Conservation (phyloP, 2,329 filamentous ascomycete species). For the Cladorrhinum sp. region DNA sequence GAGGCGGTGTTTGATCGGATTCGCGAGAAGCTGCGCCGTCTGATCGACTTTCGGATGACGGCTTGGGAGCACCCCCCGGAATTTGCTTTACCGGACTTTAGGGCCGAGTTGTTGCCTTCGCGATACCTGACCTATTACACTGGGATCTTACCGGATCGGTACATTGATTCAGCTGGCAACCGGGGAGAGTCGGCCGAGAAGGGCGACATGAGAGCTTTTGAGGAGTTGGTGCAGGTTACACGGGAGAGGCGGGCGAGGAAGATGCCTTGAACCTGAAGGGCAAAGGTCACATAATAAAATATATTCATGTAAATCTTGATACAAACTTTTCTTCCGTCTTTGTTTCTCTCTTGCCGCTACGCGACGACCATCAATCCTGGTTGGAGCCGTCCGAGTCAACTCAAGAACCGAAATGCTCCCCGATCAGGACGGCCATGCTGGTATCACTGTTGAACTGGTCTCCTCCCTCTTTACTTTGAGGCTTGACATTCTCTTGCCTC, state of each 20-base stretch:
- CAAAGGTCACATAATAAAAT: too few relatives aligned
- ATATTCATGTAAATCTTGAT: too few relatives aligned
- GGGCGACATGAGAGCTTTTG: background rate
- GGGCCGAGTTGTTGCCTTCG: too few relatives aligned
- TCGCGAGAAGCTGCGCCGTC: constrained; percentile 9
- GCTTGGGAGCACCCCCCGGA: background rate
- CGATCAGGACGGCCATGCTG: background rate
- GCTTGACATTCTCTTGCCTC: too few relatives aligned
- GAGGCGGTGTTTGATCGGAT: constrained; percentile 25
- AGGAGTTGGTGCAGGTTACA: background rate
- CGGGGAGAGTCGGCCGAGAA: background rate
- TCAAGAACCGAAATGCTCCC: background rate
- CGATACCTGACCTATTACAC: too few relatives aligned
- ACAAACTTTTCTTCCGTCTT: too few relatives aligned
- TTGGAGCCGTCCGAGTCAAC: background rate
- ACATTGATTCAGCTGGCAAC: background rate
- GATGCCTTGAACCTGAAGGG: too few relatives aligned
- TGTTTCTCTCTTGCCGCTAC: too few relatives aligned
- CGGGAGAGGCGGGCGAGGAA: background rate
- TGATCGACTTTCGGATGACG: constrained; percentile 22
- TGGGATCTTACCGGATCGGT: background rate
- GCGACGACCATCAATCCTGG: too few relatives aligned
- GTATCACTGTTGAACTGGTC: background rate
- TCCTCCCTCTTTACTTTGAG: background rate
- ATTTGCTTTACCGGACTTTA: constrained; percentile 1